A percentile compares a stretch with the other conserved stretches of the same genome.
Conservation (phyloP, 352 stramenopile species). For the Elongisporangium undulatum region DNA sequence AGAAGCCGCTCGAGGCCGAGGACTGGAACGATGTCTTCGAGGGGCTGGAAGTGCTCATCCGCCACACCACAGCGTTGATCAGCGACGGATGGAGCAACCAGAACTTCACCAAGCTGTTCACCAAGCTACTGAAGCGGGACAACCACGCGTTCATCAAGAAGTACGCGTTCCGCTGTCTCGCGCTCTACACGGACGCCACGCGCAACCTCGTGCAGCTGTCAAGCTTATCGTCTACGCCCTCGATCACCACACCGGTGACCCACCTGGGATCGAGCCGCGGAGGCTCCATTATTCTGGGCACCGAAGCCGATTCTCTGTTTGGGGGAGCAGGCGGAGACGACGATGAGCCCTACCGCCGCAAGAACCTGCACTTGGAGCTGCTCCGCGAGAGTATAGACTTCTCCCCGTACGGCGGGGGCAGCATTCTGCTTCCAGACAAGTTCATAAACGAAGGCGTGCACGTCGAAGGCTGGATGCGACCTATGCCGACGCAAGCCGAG, state of each 20-base stretch:
- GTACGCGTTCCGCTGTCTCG: slow-evolving; percentile 83
- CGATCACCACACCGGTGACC: slow-evolving; percentile 27
- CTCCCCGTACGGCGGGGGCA: slow-evolving; percentile 77
- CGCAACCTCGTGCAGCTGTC: slow-evolving; percentile 65
- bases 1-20: slow-evolving; percentile 78
- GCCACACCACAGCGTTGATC: slow-evolving; percentile 61
- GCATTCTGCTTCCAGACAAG: slow-evolving; percentile 71
- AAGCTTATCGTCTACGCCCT: slow-evolving; percentile 23
- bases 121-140: slow-evolving; percentile 80
- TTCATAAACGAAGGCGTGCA: slow-evolving; percentile 83
- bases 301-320: slow-evolving; percentile 6
- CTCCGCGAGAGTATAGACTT: slow-evolving; percentile 83
- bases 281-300: slow-evolving; percentile 36
- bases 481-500: slow-evolving; percentile 73
- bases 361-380: slow-evolving; percentile 71
- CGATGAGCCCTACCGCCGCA: slow-evolving; percentile 43
- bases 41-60: slow-evolving; percentile 75
- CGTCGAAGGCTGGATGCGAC: slow-evolving; percentile 82
- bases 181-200: slow-evolving; percentile 77
- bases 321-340: slow-evolving; percentile 22
- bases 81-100: slow-evolving; percentile 82
- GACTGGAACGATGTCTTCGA: slow-evolving; percentile 90
- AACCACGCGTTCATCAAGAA: slow-evolving; percentile 89
- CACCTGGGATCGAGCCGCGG: slow-evolving; percentile 10
- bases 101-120: slow-evolving; percentile 76